These are phyloP conservation scores for Thozetella sp. DNA, from an alignment of 495 filamentous ascomycete species.

Conservation along the genomic window DNA sequence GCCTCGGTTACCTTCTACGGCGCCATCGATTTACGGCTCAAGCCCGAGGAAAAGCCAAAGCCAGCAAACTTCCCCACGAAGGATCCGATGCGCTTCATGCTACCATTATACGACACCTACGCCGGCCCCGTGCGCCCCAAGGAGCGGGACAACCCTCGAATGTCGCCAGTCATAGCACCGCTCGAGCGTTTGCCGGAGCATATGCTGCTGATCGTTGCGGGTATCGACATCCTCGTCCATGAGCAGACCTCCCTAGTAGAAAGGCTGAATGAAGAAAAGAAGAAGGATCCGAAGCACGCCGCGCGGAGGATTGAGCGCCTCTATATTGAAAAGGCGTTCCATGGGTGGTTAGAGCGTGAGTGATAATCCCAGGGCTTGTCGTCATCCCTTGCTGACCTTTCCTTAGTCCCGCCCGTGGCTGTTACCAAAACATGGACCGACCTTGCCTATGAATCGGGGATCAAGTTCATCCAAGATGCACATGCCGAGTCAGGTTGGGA, in stretches of 20 bases:
- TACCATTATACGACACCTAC: conserved; percentile 33
- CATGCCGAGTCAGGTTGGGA: conserved; percentile 1
- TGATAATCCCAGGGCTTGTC: too few species aligned
- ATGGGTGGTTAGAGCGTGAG: conserved; percentile 35
- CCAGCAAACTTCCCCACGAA: conserved; percentile 23
- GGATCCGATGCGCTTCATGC: conserved; percentile 26
- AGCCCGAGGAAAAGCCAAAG: conserved; percentile 26
- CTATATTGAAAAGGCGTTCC: conserved; percentile 27
- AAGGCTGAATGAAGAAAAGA: conserved; percentile 5
- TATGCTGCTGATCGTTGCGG: conserved; percentile 8
- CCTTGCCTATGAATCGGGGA: not conserved
- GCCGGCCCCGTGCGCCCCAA: conserved; percentile 12
- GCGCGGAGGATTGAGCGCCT: conserved; percentile 16
- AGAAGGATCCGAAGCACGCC: not conserved
- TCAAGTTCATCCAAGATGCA: not conserved
- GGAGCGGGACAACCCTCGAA: conserved; percentile 17
- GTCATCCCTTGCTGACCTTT: not conserved
- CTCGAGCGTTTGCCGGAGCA: conserved; percentile 4
- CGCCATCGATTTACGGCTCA: conserved; percentile 28
- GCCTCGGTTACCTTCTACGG: conserved; percentile 11
- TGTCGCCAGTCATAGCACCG: conserved; percentile 25
- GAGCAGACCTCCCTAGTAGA: conserved; percentile 9
- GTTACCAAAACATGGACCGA: not conserved
- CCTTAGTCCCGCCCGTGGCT: not conserved
- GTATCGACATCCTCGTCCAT: conserved; percentile 9